Percentiles rank a stretch among this genome's conserved stretches.
These are phyloP conservation scores for Zymoseptoria ardabiliae DNA, from an alignment of 2,329 filamentous ascomycete species.

Conservation along the genomic window DNA sequence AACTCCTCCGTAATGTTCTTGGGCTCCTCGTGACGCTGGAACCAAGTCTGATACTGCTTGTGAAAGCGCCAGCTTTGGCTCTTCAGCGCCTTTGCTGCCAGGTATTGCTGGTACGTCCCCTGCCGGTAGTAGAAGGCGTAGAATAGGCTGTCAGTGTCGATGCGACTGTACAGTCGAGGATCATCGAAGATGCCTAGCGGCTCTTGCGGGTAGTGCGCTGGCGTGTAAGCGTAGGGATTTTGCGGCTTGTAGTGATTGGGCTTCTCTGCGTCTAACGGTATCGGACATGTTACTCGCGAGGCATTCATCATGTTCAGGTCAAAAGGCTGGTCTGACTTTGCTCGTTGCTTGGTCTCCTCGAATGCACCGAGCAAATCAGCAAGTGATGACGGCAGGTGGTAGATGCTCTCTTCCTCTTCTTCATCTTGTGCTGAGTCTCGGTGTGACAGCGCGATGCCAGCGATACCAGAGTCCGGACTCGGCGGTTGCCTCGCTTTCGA, in stretches of 20 bases:
- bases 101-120: conserved; percentile 88
- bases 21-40: conserved; percentile 94
- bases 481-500: conserved; percentile 24
- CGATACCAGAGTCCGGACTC: conserved; percentile 30
- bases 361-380: conserved; percentile 89
- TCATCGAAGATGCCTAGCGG: conserved; percentile 89
- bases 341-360: conserved; percentile 69
- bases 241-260: conserved; percentile 80
- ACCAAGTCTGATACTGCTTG: conserved; percentile 99
- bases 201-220: conserved; percentile 83
- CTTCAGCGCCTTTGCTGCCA: conserved; percentile 94
- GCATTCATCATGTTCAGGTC: conserved; percentile 66
- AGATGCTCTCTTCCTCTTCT: conserved; percentile 64
- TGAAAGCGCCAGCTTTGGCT: conserved; percentile 98
- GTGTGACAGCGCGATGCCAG: conserved; percentile 40
- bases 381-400: conserved; percentile 80
- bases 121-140: conserved; percentile 99
- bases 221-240: conserved; percentile 64
- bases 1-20: conserved; percentile 98
- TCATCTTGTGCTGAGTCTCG: conserved; percentile 45
- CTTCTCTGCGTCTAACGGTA: conserved; percentile 70
- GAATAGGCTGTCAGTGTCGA: conserved; percentile 93
- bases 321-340: conserved; percentile 53
- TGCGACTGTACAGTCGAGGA: conserved; percentile 74
- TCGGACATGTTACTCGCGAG: conserved; percentile 67